Evolutionary conservation across 257 asterid species (phyloP), one percentile per base, ranked within the genome.

Genomic region (Nicotiana sylvestris): DNA sequence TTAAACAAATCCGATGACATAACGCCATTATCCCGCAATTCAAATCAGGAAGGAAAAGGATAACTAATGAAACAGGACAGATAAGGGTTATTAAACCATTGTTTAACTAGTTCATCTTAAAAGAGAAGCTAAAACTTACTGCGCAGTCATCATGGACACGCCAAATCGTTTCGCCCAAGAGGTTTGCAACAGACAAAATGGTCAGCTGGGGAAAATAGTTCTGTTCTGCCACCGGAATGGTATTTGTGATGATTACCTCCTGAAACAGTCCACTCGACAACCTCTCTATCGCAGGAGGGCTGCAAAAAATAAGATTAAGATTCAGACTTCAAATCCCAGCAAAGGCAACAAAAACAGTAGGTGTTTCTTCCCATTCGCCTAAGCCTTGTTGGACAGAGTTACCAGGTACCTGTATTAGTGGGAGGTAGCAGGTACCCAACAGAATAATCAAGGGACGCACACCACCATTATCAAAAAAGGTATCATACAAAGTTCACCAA

Each of bases 251-350:
- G 81, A 95, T 95, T 57, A 95, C 99, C 92, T 95, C 99, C 87
- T 95, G 99, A 86, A 95, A 93, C 53, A 95, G 89, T 72, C 99
- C 99, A 70, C 97, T 88, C 30, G 99, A 95, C 85, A 95, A 86
- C 87, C 99, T 90, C 87, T 95, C 97, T 77, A 95, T 87, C 16
- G 98, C 99, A 7, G 99, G 98, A 81, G 99, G 99, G 83, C 99
- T 95, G 93, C 88, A 88, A 83, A 84, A 87, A 30, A 68, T 46
- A 21, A 84, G 30, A 76, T 62, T 82, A 86, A 85, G 70, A 72
- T 43, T 0, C 49, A 43, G 49, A 3, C 11, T 43, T 43, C 49
- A 43, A 1, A 43, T 43, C 49, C 49, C 49, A 43, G 49, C 10
- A 43, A 43, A 43, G 49, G 49, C 49, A 43, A 43, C 49, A 8